Evolutionary conservation across 2,329 filamentous ascomycete genomes (phyloP), one percentile per base, ranked within the genome.

Genomic region (Ceratocystis colombiana): DNA sequence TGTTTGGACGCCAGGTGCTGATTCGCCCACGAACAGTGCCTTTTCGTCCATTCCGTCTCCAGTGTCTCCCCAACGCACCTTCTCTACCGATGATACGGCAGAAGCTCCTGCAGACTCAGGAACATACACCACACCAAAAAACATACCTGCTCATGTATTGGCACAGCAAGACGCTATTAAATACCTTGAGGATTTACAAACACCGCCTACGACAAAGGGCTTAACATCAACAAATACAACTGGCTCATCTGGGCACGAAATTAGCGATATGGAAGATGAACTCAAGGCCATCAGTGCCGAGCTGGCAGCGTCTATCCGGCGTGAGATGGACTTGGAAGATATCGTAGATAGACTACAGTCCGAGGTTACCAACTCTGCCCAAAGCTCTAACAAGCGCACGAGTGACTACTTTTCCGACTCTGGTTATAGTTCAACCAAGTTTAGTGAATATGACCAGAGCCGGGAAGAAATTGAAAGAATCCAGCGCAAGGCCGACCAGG

Each of bases 321-420:
- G 94, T 68, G 94, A 99, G 78, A 93, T 99, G 84, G 94, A 99
- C 71, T 77, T 99, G 41, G 94, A 99, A 75, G 94, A 99, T 75
- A 81, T 97, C 61, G 87, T 97, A 0, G 94, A 99, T 70, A 82
- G 88, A 67, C 78, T 96, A 71, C 92, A 96, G 74, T 79, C 85
- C n/a, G 91, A 96, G 72, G 80, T 81, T 69, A 82, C 80, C 75
- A 81, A 85, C 75, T 73, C 80, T 72, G 25, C 46, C 17, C 76
- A 80, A 75, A 73, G 79, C 70, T 71, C 81, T 33, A 86, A 83
- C 69, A 88, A 88, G 74, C 84, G 93, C 68, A 95, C 90, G 8
- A 97, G 94, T 76, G 94, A 99, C 76, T 97, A 99, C 77, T 99
- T 94, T 74, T 99, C 94, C 1, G 94, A 99, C 75, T 96, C 92